Evolutionary conservation across 2,329 filamentous ascomycete species (phyloP).

Genomic region (Pseudogymnoascus sp.): DNA sequence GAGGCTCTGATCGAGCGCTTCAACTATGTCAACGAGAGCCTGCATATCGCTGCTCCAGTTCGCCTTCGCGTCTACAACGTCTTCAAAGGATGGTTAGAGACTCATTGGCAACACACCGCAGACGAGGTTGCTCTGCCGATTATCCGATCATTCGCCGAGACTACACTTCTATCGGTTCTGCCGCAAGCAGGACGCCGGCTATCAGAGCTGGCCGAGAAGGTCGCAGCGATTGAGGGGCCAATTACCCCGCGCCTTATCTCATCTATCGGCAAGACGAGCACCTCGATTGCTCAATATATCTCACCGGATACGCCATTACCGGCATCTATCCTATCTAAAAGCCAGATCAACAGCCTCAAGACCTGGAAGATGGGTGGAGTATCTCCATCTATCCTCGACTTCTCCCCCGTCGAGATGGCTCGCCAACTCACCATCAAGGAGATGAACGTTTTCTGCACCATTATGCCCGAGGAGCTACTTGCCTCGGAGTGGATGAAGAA

Average conservation of each 20-base stretch:
- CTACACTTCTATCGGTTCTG: constrained; percentile 57
- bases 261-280: constrained; percentile 80
- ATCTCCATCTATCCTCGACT: constrained; percentile 71
- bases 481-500: constrained; percentile 93
- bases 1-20: constrained; percentile 82
- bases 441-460: constrained; percentile 83
- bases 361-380: constrained; percentile 66
- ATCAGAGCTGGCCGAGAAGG: constrained; percentile 68
- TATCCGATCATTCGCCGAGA: constrained; percentile 72
- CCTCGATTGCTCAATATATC: constrained; percentile 61
- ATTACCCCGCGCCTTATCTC: constrained; percentile 76
- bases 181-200: constrained; percentile 75
- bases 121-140: constrained; percentile 67
- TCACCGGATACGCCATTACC: constrained; percentile 66
- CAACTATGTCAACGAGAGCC: constrained; percentile 77
- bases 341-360: constrained; percentile 62
- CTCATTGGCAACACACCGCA: constrained; percentile 79
- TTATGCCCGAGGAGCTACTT: constrained; percentile 84
- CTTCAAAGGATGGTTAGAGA: constrained; percentile 96
- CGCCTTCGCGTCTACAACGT: constrained; percentile 89
- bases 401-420: constrained; percentile 83
- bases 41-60: constrained; percentile 67
- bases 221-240: constrained; percentile 61
- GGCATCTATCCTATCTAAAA: constrained; percentile 60
- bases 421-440: constrained; percentile 89